Percentiles rank a stretch among this genome's conserved stretches.
Conservation (phyloP, 2,329 filamentous ascomycete species). For the Alternaria postmessia region DNA sequence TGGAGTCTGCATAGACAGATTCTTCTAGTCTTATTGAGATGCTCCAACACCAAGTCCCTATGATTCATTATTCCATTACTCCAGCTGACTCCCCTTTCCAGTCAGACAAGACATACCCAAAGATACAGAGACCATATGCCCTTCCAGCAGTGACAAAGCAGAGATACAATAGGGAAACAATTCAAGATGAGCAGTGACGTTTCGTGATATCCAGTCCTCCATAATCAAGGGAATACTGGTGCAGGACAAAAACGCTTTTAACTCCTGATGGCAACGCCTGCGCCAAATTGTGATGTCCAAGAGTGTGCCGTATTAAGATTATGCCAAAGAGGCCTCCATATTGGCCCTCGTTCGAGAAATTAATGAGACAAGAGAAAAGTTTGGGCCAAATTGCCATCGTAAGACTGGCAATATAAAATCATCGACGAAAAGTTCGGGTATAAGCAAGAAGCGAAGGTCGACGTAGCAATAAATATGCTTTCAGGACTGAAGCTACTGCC, state of each 20-base stretch:
- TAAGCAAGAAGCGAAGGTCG: conserved; percentile 14
- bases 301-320: conserved; percentile 13
- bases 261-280: conserved; percentile 12
- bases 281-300: conserved; percentile 11
- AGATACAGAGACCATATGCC: background rate
- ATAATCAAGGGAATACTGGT: background rate
- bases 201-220: conserved; percentile 9
- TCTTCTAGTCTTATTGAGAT: background rate
- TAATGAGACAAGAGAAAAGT: background rate
- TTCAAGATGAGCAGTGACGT: background rate
- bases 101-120: conserved; percentile 4
- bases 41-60: background rate
- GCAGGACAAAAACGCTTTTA: conserved; percentile 12
- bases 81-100: conserved; percentile 2
- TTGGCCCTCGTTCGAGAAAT: conserved; percentile 1
- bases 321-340: conserved; percentile 8
- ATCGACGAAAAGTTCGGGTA: conserved; percentile 16
- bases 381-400: conserved; percentile 1
- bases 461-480: background rate
- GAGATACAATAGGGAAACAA: background rate
- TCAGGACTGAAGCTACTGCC: conserved; percentile 8
- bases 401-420: background rate
- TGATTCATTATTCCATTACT: conserved; percentile 7
- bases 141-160: background rate
- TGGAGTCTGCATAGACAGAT: conserved; percentile 4